Evolutionary conservation across 1,284 basidiomycete genomes (phyloP).

Genomic region (Puccinia horiana): DNA sequence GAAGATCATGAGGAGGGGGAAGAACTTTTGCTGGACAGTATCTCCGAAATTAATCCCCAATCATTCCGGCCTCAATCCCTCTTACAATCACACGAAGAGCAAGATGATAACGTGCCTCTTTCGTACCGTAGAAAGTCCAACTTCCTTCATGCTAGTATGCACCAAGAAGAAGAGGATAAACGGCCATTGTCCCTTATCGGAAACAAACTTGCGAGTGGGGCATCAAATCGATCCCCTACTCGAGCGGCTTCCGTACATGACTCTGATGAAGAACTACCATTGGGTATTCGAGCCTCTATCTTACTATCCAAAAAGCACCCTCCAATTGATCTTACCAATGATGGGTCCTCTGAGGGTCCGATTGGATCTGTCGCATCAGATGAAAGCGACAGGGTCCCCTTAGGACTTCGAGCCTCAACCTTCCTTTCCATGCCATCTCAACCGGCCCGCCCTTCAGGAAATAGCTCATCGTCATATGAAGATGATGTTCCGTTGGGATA

Average conservation of each 20-base stretch:
- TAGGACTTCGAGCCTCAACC: constrained; percentile 39
- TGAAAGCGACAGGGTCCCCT: constrained; percentile 39
- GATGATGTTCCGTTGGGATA: constrained; percentile 40
- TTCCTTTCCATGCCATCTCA: background rate
- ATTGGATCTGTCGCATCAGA: constrained; percentile 34
- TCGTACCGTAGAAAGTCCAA: constrained; percentile 36
- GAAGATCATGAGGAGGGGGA: constrained; percentile 21
- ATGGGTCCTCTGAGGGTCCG: constrained; percentile 24
- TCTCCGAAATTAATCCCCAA: background rate
- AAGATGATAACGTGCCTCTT: constrained; percentile 47
- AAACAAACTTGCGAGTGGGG: background rate
- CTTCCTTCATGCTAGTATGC: background rate
- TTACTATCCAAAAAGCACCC: constrained; percentile 39
- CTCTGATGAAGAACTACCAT: constrained; percentile 44
- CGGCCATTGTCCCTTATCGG: constrained; percentile 37
- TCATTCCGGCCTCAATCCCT: background rate
- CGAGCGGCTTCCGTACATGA: constrained; percentile 34
- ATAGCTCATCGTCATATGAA: constrained; percentile 12
- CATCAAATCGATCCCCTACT: background rate
- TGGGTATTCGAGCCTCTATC: constrained; percentile 43
- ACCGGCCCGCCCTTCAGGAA: background rate
- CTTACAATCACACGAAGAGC: background rate
- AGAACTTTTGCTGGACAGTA: background rate
- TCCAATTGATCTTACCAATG: constrained; percentile 44
- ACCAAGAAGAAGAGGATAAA: constrained; percentile 36